Conservation (phyloP, 1,139 yeast genomes). For the Zygosaccharomyces sapae region DNA sequence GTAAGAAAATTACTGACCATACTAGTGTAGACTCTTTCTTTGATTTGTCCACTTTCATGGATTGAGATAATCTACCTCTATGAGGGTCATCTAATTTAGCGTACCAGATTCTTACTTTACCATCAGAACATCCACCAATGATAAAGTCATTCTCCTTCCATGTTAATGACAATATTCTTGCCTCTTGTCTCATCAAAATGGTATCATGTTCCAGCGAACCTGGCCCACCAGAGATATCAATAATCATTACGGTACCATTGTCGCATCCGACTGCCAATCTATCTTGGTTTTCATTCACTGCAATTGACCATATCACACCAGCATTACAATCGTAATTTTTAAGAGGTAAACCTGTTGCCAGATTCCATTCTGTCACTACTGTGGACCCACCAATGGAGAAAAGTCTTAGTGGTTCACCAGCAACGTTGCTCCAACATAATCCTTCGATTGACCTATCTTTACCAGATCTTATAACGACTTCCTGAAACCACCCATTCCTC, state of each 20-base stretch:
- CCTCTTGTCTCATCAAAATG: constrained; percentile 79
- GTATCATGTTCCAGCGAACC: constrained; percentile 74
- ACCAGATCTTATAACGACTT: constrained; percentile 71
- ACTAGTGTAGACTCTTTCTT: constrained; percentile 74
- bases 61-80: constrained; percentile 58
- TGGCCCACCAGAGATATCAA: constrained; percentile 78
- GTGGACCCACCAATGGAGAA: constrained; percentile 96
- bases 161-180: constrained; percentile 71
- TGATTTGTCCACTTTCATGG: constrained; percentile 79
- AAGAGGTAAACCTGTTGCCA: constrained; percentile 65
- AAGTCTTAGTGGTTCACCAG: constrained; percentile 56
- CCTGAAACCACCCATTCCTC: constrained; percentile 52
- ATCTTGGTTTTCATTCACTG: constrained; percentile 57
- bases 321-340: constrained; percentile 85
- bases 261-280: constrained; percentile 91
- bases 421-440: constrained; percentile 63
- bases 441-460: constrained; percentile 85
- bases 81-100: constrained; percentile 31
- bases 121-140: constrained; percentile 95
- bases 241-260: constrained; percentile 81
- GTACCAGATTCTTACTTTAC: constrained; percentile 82
- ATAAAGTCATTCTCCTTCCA: constrained; percentile 65
- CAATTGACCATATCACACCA: constrained; percentile 89
- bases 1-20: constrained; percentile 75
- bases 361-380: constrained; percentile 87